These are phyloP conservation scores for Pseudonitzschia pungens DNA, from an alignment of 108 stramenopile genomes.

Conservation along the genomic window DNA sequence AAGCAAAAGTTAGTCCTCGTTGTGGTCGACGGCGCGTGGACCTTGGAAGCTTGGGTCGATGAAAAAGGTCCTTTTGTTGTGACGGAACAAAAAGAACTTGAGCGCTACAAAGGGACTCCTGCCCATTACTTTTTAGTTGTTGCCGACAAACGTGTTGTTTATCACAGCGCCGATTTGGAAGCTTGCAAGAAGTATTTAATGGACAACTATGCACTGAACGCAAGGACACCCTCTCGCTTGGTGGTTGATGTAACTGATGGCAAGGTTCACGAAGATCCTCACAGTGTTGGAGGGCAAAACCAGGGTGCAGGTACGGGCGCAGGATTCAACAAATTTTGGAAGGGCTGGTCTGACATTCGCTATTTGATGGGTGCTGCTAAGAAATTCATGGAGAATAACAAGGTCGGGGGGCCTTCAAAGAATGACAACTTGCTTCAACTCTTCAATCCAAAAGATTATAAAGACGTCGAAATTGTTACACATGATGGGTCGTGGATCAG, in stretches of 20 bases:
- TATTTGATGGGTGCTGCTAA: background rate
- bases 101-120: background rate
- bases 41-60: too few species aligned
- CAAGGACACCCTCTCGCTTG: background rate
- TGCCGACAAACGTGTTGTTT: background rate
- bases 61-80: too few species aligned
- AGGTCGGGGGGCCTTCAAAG: too few species aligned
- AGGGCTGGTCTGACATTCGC: background rate
- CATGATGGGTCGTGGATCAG: too few species aligned
- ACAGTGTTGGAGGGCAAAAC: background rate
- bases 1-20: too few species aligned
- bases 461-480: too few species aligned
- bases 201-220: background rate
- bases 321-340: background rate
- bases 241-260: background rate
- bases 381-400: too few species aligned
- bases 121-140: background rate
- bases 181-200: background rate
- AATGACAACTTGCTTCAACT: too few species aligned
- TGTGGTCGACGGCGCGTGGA: too few species aligned
- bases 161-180: background rate
- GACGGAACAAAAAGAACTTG: too few species aligned
- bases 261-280: background rate
- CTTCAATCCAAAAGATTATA: too few species aligned
- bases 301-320: background rate